Percentiles rank a stretch among this genome's conserved stretches.
Evolutionary conservation across 2,329 filamentous ascomycete species (phyloP).

Genomic region (Lasiodiplodia citricola): DNA sequence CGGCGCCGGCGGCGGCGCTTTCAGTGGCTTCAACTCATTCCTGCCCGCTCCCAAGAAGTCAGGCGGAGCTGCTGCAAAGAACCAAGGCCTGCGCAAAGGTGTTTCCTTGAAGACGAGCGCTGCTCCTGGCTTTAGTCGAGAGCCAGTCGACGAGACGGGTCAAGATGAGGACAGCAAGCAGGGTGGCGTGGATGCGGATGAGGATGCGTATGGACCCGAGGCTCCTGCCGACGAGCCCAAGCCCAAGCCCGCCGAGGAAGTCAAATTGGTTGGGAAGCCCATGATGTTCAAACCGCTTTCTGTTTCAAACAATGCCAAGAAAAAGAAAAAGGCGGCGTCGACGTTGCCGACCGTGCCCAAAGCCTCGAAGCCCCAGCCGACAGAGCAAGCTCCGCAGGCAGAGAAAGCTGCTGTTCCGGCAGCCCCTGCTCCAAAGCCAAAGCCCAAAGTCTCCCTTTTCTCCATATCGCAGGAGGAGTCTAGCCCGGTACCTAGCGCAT

Average conservation of each 20-base stretch:
- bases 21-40: conserved; percentile 84
- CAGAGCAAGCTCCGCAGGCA: neutral
- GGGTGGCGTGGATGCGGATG: neutral
- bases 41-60: conserved; percentile 80
- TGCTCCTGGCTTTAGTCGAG: conserved; percentile 78
- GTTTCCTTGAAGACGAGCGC: conserved; percentile 83
- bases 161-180: conserved; percentile 42
- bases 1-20: conserved; percentile 65
- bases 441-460: conserved; percentile 73
- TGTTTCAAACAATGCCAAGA: conserved; percentile 74
- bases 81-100: conserved; percentile 55
- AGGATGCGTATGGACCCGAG: conserved; percentile 9
- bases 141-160: conserved; percentile 48
- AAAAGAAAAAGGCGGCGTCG: conserved; percentile 60
- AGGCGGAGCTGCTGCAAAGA: conserved; percentile 36
- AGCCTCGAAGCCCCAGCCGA: neutral
- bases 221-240: conserved; percentile 46
- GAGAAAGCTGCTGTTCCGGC: neutral
- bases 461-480: conserved; percentile 59
- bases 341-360: neutral
- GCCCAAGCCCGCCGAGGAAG: conserved; percentile 54
- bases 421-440: conserved; percentile 13
- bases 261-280: conserved; percentile 76
- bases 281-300: conserved; percentile 90
- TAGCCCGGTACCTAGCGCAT: conserved; percentile 31